phyloP scores from a whole-genome alignment of 129 eudicot genomes.

The Oenanthe sinensis region DNA sequence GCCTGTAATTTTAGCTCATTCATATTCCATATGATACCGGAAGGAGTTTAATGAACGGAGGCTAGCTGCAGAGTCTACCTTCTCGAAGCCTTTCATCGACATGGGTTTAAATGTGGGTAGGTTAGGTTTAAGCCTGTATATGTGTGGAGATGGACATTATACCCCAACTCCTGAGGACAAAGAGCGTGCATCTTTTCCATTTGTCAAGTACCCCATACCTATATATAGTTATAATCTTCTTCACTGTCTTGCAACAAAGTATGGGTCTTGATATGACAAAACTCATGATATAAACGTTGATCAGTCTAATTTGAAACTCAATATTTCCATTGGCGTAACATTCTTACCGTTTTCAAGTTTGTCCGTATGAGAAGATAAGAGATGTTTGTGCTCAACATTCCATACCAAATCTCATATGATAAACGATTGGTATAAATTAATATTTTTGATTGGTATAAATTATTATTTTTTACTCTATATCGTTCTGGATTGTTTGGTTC shows the following conservation, averaged over 20 bases:
- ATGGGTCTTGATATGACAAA: too few relatives aligned
- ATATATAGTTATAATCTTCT: background rate
- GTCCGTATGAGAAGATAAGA: too few relatives aligned
- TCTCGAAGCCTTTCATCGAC: background rate
- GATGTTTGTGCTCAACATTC: too few relatives aligned
- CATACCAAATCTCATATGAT: too few relatives aligned
- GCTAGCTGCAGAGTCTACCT: background rate
- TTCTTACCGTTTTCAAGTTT: too few relatives aligned
- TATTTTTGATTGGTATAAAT: too few relatives aligned
- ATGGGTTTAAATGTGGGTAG: background rate
- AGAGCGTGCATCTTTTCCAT: background rate
- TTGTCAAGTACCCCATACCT: background rate
- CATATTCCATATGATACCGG: slow-evolving; percentile 17
- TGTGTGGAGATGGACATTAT: slow-evolving; percentile 4
- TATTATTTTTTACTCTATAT: too few relatives aligned
- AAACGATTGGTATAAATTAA: too few relatives aligned
- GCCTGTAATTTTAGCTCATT: slow-evolving; percentile 30
- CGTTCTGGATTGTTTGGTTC: too few relatives aligned
- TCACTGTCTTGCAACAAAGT: background rate
- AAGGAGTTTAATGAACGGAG: background rate
- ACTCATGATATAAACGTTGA: too few relatives aligned
- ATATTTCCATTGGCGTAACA: too few relatives aligned
- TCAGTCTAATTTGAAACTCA: too few relatives aligned
- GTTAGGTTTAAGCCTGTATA: background rate
- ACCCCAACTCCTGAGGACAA: background rate